Evolutionary conservation across 495 filamentous ascomycete species (phyloP), one percentile per base, ranked within the genome.

Genomic region (Aspergillus steynii): DNA sequence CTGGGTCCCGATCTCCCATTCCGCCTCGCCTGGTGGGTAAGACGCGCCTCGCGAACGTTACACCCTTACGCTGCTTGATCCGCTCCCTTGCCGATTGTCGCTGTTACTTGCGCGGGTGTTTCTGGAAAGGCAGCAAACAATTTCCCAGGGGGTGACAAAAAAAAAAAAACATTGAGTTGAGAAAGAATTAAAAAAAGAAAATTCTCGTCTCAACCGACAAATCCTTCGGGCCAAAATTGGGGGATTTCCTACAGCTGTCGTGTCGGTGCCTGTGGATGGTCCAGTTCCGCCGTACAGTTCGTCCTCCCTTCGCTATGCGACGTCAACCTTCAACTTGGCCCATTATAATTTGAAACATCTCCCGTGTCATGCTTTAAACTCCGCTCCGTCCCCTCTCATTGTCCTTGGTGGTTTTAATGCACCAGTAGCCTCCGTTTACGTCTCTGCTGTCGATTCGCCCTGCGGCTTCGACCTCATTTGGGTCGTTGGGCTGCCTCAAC

Each of bases 301-400:
- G 37, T 42, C 46, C 26, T 34, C 29, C 28, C 50, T 50, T 46
- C 51, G 27, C 45, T 32, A 65, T 68, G 66, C 62, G 62, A 54
- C 60, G 56, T 57, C 61, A 49, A 52, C 61, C 51, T 47, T 42
- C 37, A 25, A 47, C 62, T 57, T 59, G 52, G 61, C 47, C 59
- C 62, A 65, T 65, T 60, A 55, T 61, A 55, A 48, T 61, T 56
- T 65, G 62, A 68, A 68, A 63, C 62, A 50, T 47, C 47, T 42
- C 53, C 56, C 52, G 62, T 68, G 62, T 65, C 66, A 68, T 65
- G 66, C 54, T 61, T 58, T 53, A 54, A 54, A 14, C 32, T 34
- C 55, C 54, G 47, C 53, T 58, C 42, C 53, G 50, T 53, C 52
- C 47, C 55, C 61, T 49, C 42, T 50, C 27, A 49, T 54, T 60